Evolutionary conservation across 148 eudicot species (phyloP).

Genomic region (Bassia scoparia): DNA sequence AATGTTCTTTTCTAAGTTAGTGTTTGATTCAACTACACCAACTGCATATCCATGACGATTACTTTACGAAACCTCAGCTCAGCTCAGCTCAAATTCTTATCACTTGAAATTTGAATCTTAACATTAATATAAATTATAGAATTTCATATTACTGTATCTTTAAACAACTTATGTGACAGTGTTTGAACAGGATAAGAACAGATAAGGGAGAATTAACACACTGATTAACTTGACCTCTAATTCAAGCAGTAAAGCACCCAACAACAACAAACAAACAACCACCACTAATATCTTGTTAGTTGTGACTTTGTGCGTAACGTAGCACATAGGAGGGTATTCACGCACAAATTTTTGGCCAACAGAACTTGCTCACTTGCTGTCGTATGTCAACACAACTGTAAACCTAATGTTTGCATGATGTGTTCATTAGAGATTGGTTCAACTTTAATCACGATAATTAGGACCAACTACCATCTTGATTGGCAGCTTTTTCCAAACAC

Average conservation of each 20-base stretch:
- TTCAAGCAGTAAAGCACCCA: no score
- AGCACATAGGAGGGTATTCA: background rate
- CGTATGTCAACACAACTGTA: background rate
- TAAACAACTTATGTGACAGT: constrained; percentile 12
- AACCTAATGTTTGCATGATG: background rate
- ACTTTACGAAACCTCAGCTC: no score
- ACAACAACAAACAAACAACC: background rate
- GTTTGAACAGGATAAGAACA: background rate
- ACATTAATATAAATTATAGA: no score
- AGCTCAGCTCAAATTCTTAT: no score
- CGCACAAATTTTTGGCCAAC: background rate
- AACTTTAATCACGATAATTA: background rate
- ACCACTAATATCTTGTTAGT: no score
- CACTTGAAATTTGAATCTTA: no score
- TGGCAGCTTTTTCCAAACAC: background rate
- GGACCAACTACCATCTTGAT: background rate
- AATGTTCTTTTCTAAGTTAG: no score
- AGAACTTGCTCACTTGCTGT: background rate
- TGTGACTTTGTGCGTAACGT: background rate
- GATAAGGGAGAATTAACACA: background rate
- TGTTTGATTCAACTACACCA: no score
- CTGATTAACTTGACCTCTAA: constrained; percentile 9
- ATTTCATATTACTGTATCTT: background rate
- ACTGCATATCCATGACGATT: no score
- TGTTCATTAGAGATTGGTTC: background rate